These are phyloP conservation scores for Fusarium sp. DNA, from an alignment of 2,329 filamentous ascomycete genomes.

Conservation along the genomic window DNA sequence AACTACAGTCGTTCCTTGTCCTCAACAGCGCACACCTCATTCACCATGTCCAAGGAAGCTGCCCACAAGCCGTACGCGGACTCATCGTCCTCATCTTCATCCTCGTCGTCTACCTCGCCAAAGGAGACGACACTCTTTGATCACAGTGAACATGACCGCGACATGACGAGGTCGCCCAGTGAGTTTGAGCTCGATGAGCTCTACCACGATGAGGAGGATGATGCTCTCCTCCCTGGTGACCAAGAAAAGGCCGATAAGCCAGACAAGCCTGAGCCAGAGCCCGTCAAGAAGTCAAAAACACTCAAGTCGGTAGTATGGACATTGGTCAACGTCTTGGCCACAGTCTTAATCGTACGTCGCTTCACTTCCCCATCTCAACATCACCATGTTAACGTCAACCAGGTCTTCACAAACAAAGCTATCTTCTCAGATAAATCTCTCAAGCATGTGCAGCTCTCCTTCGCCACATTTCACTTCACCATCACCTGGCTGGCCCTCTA, in stretches of 20 bases:
- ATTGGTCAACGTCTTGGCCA: slow-evolving; percentile 71
- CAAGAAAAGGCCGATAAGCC: neutral
- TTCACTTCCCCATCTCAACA: slow-evolving; percentile 9
- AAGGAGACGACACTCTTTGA: neutral
- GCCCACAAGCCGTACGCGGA: slow-evolving; percentile 1
- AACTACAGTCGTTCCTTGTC: slow-evolving; percentile 4
- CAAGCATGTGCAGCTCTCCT: slow-evolving; percentile 73
- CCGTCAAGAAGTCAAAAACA: neutral
- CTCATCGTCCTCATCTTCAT: neutral
- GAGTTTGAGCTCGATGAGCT: slow-evolving; percentile 5
- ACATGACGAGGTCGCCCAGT: neutral
- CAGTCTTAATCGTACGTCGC: slow-evolving; percentile 69
- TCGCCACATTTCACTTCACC: slow-evolving; percentile 76
- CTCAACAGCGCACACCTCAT: neutral
- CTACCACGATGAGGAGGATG: slow-evolving; percentile 4
- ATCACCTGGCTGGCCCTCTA: slow-evolving; percentile 74
- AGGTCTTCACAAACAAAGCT: slow-evolving; percentile 78
- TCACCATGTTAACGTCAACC: slow-evolving; percentile 12
- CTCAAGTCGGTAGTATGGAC: slow-evolving; percentile 60
- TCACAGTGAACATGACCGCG: neutral
- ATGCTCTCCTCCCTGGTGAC: neutral
- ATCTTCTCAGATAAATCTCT: slow-evolving; percentile 71
- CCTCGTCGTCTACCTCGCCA: neutral
- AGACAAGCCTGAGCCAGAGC: neutral
- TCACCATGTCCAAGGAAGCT: slow-evolving; percentile 1